phyloP scores from a whole-genome alignment of 768 basidiomycete species.

The Tricholoma terreum region DNA sequence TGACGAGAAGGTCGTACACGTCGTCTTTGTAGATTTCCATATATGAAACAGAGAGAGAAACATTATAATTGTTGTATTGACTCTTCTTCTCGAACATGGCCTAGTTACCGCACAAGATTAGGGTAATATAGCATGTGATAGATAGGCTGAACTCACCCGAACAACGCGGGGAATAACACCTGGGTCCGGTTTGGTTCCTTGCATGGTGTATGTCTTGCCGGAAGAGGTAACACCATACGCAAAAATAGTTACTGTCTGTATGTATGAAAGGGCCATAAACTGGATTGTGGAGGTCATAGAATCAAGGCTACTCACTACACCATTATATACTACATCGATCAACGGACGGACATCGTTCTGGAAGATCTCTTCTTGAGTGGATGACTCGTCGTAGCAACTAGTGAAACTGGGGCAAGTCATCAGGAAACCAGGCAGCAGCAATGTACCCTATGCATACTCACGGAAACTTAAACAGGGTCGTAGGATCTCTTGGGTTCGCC shows the following conservation, averaged over 20 bases:
- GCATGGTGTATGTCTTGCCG: slow-evolving; percentile 93
- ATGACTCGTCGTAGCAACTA: slow-evolving; percentile 68
- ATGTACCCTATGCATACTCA: slow-evolving; percentile 29
- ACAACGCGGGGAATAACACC: slow-evolving; percentile 85
- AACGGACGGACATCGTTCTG: slow-evolving; percentile 71
- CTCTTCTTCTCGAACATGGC: slow-evolving; percentile 55
- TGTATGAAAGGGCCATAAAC: background rate
- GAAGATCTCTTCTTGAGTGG: slow-evolving; percentile 78
- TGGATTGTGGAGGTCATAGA: background rate
- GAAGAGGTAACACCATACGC: slow-evolving; percentile 91
- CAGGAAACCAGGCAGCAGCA: slow-evolving; percentile 3
- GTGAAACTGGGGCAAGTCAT: slow-evolving; percentile 50
- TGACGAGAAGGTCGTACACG: slow-evolving; percentile 80
- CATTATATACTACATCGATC: slow-evolving; percentile 73
- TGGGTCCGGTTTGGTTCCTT: slow-evolving; percentile 68
- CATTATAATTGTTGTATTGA: slow-evolving; percentile 35
- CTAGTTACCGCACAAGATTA: slow-evolving; percentile 27
- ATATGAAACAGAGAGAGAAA: slow-evolving; percentile 62
- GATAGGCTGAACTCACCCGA: slow-evolving; percentile 39
- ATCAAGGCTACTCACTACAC: slow-evolving; percentile 50
- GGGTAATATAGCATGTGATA: background rate
- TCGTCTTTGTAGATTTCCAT: slow-evolving; percentile 95
- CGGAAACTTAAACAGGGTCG: slow-evolving; percentile 79
- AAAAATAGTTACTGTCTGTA: slow-evolving; percentile 80
- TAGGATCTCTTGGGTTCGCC: slow-evolving; percentile 64